Evolutionary conservation across 257 asterid genomes (phyloP), one percentile per base, ranked within the genome.

Genomic region (Leptodermis oblonga): DNA sequence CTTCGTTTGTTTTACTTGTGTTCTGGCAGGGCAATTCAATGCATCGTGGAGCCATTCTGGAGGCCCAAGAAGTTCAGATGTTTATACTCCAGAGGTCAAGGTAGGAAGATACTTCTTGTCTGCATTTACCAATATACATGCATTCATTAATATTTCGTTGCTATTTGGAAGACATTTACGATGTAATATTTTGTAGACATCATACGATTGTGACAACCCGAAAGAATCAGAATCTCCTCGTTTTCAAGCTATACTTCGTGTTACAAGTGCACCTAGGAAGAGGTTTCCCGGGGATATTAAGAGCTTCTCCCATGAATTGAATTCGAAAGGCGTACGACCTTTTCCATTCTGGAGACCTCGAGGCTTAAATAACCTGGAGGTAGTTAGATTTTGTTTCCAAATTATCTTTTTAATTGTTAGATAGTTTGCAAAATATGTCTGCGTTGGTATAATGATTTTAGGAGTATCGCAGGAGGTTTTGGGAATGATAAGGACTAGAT

Each of bases 141-240:
- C 67, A 28, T 59, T 73, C 33, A 26, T 1, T 41, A 25, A 31
- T 67, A 14, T 43, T 31, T 53, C 51, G 7, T 15, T 22, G 28
- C 48, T 36, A 18, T 62, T 62, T 15, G 25, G 42, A 28, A n/a
- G 22, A 20, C 46, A 33, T 61, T 41, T 8, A 14, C 15, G 3
- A 13, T 30, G 39, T 69, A 55, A 33, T 61, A 52, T 65, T 67
- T 70, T 68, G 43, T 76, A 91, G 99, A 74, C 96, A 72, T 79
- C 97, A 52, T 92, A 81, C 76, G 99, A 91, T 17, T 89, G 93
- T 72, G 99, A 93, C 13, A 88, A 93, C 73, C 99, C 99, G 15
- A 94, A 91, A 82, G 99, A 90, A 85, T 91, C 99, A 0, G 97
- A 91, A 77, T 94, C 99, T 62, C 99, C 99, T 5, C 95, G 99